Evolutionary conservation across 768 basidiomycete species (phyloP).

Genomic region (Inosperma sp.): DNA sequence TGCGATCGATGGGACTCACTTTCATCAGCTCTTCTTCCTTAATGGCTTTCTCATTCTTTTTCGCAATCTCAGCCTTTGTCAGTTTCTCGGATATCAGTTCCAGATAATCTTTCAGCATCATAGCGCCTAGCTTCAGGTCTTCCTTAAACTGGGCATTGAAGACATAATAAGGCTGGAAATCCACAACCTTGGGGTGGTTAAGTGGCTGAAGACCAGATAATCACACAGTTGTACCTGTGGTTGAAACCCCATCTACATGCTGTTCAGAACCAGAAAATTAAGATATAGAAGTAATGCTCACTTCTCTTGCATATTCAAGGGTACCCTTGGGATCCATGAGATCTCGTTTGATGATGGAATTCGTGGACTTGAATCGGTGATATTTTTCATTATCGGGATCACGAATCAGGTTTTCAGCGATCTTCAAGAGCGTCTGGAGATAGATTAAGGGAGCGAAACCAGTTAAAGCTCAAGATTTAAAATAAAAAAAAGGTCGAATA

Average conservation of each 20-base stretch:
- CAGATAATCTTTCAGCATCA: conserved; percentile 60
- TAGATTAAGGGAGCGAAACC: background rate
- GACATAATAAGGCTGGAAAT: conserved; percentile 71
- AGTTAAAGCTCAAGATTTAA: conserved; percentile 15
- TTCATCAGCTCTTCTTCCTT: conserved; percentile 50
- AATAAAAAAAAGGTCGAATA: conserved; percentile 28
- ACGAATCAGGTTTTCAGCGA: conserved; percentile 68
- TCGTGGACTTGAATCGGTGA: conserved; percentile 72
- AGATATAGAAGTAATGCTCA: conserved; percentile 33
- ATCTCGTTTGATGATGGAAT: conserved; percentile 57
- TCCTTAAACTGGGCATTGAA: conserved; percentile 50
- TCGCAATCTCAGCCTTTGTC: conserved; percentile 44
- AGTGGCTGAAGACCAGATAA: background rate
- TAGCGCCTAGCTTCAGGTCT: conserved; percentile 59
- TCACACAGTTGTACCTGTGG: conserved; percentile 46
- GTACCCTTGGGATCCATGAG: conserved; percentile 70
- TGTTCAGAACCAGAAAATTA: conserved; percentile 11
- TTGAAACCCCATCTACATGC: conserved; percentile 62
- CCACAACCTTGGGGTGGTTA: conserved; percentile 44
- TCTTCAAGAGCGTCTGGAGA: conserved; percentile 55
- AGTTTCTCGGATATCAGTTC: conserved; percentile 48
- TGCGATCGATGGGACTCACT: conserved; percentile 30
- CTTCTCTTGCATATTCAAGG: conserved; percentile 76
- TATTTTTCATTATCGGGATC: conserved; percentile 73
- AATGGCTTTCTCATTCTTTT: conserved; percentile 56